Evolutionary conservation across 106 monocot species (phyloP).

Genomic region (Dendrobium chrysotoxum): DNA sequence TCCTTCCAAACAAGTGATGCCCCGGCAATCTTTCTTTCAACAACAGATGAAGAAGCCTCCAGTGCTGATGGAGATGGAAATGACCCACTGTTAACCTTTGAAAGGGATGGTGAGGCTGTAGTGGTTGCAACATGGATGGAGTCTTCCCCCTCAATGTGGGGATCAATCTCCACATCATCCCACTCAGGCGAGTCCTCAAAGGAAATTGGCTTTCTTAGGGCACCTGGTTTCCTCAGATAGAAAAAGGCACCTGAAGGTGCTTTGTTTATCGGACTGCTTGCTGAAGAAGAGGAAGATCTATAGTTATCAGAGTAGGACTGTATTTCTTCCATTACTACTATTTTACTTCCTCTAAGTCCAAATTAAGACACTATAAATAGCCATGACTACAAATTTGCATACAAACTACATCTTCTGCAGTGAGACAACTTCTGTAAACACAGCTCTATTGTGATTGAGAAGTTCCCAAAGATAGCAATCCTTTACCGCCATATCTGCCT

Average conservation of each 20-base stretch:
- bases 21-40: conserved; percentile 68
- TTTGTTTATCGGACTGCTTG: conserved; percentile 76
- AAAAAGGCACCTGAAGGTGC: conserved; percentile 47
- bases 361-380: background rate
- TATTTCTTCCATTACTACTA: conserved; percentile 52
- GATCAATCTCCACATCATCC: conserved; percentile 76
- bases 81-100: conserved; percentile 66
- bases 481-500: background rate
- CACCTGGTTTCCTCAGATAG: conserved; percentile 72
- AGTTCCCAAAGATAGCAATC: background rate
- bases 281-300: conserved; percentile 89
- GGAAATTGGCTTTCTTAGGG: conserved; percentile 61
- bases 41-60: conserved; percentile 32
- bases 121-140: conserved; percentile 55
- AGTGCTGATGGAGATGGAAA: conserved; percentile 53
- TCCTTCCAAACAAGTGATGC: conserved; percentile 96
- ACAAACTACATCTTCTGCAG: background rate
- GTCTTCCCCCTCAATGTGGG: conserved; percentile 52
- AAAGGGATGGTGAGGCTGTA: conserved; percentile 61
- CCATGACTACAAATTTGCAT: background rate
- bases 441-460: background rate
- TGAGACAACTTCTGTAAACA: background rate
- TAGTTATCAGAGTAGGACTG: conserved; percentile 65
- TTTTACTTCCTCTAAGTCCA: background rate
- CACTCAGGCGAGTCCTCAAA: conserved; percentile 99